Conservation (phyloP, 208 protist genomes). For the Leptomonas pyrrhocoris region DNA sequence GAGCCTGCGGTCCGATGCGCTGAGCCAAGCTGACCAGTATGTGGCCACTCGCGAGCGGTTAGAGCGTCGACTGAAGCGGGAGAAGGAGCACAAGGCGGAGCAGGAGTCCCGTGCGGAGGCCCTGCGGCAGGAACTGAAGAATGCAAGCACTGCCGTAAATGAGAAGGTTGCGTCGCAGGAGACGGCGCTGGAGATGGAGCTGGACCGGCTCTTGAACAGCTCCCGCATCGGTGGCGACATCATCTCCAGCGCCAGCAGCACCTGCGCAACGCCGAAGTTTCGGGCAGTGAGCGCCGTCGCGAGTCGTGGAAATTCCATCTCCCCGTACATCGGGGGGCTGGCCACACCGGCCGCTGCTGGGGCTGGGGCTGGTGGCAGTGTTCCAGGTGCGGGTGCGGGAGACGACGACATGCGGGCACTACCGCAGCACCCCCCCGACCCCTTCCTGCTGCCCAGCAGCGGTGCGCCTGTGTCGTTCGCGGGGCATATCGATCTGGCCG, state of each 20-base stretch:
- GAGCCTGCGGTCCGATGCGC: slow-evolving; percentile 55
- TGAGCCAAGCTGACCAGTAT: slow-evolving; percentile 55
- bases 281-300: slow-evolving; percentile 8
- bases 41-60: slow-evolving; percentile 46
- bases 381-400: neutral
- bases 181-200: slow-evolving; percentile 31
- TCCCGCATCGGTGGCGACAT: slow-evolving; percentile 21
- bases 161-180: slow-evolving; percentile 25
- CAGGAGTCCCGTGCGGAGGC: slow-evolving; percentile 36
- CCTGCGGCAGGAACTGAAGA: slow-evolving; percentile 50
- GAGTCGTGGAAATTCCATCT: slow-evolving; percentile 27
- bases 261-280: slow-evolving; percentile 33
- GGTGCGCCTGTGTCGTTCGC: neutral
- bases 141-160: slow-evolving; percentile 39
- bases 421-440: neutral
- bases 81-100: slow-evolving; percentile 30
- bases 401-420: neutral
- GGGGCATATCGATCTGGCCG: neutral
- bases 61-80: slow-evolving; percentile 50
- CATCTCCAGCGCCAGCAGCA: slow-evolving; percentile 32
- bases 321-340: slow-evolving; percentile 1
- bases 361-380: neutral
- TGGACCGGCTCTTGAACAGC: slow-evolving; percentile 30
- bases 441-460: slow-evolving; percentile 19
- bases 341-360: neutral